phyloP scores from a whole-genome alignment of 768 basidiomycete genomes.

The Mycena kentingensis region DNA sequence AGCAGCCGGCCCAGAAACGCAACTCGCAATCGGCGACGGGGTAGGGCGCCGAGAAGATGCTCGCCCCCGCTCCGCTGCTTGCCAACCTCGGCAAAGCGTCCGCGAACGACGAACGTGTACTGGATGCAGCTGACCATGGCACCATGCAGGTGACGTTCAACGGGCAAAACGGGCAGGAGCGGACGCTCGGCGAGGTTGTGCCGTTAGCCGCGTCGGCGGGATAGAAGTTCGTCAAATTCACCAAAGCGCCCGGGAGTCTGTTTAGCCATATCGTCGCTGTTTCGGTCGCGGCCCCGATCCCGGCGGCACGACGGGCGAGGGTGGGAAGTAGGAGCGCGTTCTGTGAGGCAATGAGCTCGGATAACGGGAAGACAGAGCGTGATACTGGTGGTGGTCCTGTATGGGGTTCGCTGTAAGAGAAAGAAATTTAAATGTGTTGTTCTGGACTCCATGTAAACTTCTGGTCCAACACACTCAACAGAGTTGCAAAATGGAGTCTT shows the following conservation, averaged over 20 bases:
- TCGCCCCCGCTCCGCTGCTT: slow-evolving; percentile 64
- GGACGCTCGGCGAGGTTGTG: slow-evolving; percentile 65
- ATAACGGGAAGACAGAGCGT: no score
- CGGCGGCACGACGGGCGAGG: slow-evolving; percentile 23
- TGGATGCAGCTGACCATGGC: slow-evolving; percentile 58
- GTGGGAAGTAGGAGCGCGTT: slow-evolving; percentile 28
- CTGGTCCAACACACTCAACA: no score
- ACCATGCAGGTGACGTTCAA: slow-evolving; percentile 73
- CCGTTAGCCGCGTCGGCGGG: slow-evolving; percentile 56
- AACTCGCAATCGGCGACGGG: slow-evolving; percentile 70
- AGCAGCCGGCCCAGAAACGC: slow-evolving; percentile 54
- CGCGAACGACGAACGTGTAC: slow-evolving; percentile 51
- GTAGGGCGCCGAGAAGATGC: slow-evolving; percentile 57
- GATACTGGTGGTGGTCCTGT: no score
- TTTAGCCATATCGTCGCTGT: slow-evolving; percentile 75
- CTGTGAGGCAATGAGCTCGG: slow-evolving; percentile 29
- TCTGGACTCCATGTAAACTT: no score
- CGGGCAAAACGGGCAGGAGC: slow-evolving; percentile 67
- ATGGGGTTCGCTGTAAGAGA: no score
- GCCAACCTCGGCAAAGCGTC: slow-evolving; percentile 75
- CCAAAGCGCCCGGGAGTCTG: slow-evolving; percentile 59
- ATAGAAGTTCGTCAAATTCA: slow-evolving; percentile 61
- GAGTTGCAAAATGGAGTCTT: no score
- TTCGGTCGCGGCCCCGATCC: slow-evolving; percentile 53
- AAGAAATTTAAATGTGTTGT: no score